phyloP scores from a whole-genome alignment of 495 filamentous ascomycete genomes.

The Lasiosphaeriaceae sp. region DNA sequence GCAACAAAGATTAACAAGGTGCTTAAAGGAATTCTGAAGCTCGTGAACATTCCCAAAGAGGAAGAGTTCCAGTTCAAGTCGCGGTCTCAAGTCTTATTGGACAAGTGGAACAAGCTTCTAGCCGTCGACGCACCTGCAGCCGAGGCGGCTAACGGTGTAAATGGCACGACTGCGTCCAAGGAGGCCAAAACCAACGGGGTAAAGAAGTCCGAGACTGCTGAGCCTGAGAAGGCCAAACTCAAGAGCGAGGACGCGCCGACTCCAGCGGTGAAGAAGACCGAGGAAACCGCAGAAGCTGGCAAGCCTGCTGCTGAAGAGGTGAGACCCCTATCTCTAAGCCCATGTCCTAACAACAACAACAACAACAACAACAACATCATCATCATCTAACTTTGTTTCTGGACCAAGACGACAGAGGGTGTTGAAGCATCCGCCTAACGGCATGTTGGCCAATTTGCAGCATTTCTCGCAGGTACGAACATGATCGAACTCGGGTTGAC shows the following conservation, averaged over 20 bases:
- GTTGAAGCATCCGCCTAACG: constrained; percentile 24
- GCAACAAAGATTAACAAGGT: constrained; percentile 93
- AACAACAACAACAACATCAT: not conserved
- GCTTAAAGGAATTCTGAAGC: constrained; percentile 82
- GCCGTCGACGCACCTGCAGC: constrained; percentile 43
- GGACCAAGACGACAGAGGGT: constrained; percentile 21
- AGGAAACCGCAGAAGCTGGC: constrained; percentile 16
- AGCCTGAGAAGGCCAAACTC: constrained; percentile 25
- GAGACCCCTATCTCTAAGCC: not conserved
- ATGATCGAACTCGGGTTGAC: no score
- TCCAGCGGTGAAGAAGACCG: constrained; percentile 6
- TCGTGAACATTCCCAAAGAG: constrained; percentile 75
- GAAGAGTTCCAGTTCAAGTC: constrained; percentile 80
- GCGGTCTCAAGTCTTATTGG: constrained; percentile 67
- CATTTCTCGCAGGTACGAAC: no score
- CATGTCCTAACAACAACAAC: not conserved
- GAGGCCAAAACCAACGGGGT: constrained; percentile 38
- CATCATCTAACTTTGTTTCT: not conserved
- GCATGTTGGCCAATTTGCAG: not conserved
- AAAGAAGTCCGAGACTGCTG: constrained; percentile 38
- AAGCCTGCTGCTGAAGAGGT: constrained; percentile 35
- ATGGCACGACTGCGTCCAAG: constrained; percentile 34
- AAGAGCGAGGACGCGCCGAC: constrained; percentile 6
- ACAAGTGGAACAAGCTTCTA: constrained; percentile 80
- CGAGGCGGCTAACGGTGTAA: constrained; percentile 12